Percentiles rank a stretch among this genome's conserved stretches.
These are phyloP conservation scores for Aureobasidium uvarum DNA, from an alignment of 2,329 filamentous ascomycete species.

Conservation along the genomic window DNA sequence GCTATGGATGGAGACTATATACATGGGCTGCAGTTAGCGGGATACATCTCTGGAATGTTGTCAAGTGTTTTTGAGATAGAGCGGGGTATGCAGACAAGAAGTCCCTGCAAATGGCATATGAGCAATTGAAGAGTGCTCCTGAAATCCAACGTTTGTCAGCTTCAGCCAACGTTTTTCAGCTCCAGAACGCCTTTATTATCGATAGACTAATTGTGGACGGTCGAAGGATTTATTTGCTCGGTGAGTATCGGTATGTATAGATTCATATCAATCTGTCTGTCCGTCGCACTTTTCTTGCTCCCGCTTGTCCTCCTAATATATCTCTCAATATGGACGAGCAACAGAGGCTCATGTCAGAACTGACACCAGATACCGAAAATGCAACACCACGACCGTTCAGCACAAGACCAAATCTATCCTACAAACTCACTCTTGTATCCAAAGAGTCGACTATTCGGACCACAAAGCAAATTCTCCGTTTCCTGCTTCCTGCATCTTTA, in stretches of 20 bases:
- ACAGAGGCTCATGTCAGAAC: not conserved
- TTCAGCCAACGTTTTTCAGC: not conserved
- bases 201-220: not conserved
- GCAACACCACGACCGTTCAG: not conserved
- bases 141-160: not conserved
- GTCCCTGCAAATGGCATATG: no score
- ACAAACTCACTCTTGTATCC: not conserved
- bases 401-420: not conserved
- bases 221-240: not conserved
- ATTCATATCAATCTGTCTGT: not conserved
- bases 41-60: conserved; percentile 5
- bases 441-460: not conserved
- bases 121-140: not conserved
- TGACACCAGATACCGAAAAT: not conserved
- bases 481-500: not conserved
- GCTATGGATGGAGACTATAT: not conserved
- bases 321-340: not conserved
- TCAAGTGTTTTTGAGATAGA: not conserved
- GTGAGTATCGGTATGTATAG: not conserved
- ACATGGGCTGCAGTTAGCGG: not conserved
- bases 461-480: not conserved
- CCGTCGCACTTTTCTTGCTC: not conserved
- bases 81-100: not conserved
- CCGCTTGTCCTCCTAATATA: not conserved
- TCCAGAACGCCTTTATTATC: not conserved